Evolutionary conservation across 495 filamentous ascomycete species (phyloP), one percentile per base, ranked within the genome.

Genomic region (Lasiosphaeris hirsuta): DNA sequence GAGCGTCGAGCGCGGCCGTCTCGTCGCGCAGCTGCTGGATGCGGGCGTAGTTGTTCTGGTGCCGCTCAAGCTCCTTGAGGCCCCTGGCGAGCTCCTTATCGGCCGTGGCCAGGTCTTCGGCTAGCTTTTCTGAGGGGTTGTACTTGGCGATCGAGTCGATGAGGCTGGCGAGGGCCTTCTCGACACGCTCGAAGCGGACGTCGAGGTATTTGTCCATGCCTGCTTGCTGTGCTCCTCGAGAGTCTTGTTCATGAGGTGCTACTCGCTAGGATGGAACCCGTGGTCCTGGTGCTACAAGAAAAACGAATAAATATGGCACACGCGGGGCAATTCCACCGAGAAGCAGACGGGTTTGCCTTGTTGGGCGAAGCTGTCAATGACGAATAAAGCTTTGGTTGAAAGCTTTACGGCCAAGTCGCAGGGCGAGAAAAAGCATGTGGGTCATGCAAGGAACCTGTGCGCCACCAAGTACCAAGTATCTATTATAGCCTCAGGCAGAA

Each of bases 101-200:
- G 41, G 87, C 89, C n/a, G 76, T 71, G 6, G 86, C 72, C 15
- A 93, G 80, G 35, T 87, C 82, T 18, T 78, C 71, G 5, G 88
- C 88, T 19, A 84, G 79, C 30, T 72, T 65, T 5, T 81, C 71
- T 10, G 84, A 86, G 33, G 89, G 89, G 60, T 89, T 88, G 79
- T 90, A 91, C 55, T 89, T 84, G 8, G 86, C 74, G 41, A 93
- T 87, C 1, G 88, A 90, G 65, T 88, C 86, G 63, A 90, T 82
- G 10, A 93, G 78, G 8, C 71, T 79, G 10, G 77, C 75, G 23
- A 93, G 75, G 5, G 86, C 84, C 54, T 80, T 78, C 64, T 90
- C 88, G 40, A 92, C 74, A 51, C 85, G 82, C 61, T 87, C 79
- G 61, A 90, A 88, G 57, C 82, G 81, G 11, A 59, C 56, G 54